phyloP scores from a whole-genome alignment of 495 filamentous ascomycete species.

The Penicillium lividum region DNA sequence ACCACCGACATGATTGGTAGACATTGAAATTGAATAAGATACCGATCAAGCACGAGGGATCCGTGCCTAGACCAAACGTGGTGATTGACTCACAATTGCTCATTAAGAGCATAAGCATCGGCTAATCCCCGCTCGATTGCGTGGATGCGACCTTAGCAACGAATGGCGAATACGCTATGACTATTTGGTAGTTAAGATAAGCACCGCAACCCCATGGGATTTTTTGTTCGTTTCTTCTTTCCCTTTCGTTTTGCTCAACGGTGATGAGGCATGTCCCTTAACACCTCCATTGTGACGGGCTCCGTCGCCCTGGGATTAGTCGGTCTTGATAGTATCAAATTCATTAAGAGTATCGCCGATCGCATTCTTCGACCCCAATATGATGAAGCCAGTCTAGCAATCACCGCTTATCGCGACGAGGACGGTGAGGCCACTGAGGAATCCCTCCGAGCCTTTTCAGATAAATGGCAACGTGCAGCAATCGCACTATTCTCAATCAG shows the following conservation, averaged over 20 bases:
- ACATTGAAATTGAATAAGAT: too few relatives aligned
- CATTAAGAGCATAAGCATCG: neutral
- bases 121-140: constrained; percentile 2
- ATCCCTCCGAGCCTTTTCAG: constrained; percentile 32
- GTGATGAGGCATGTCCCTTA: constrained; percentile 29
- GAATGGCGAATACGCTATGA: constrained; percentile 9
- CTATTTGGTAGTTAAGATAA: constrained; percentile 11
- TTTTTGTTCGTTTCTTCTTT: neutral
- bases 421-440: constrained; percentile 35
- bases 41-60: neutral
- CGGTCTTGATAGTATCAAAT: constrained; percentile 25
- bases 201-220: neutral
- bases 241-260: neutral
- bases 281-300: constrained; percentile 19
- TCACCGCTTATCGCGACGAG: constrained; percentile 30
- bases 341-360: constrained; percentile 22
- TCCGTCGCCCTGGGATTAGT: constrained; percentile 30
- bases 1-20: too few relatives aligned
- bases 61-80: neutral
- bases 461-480: constrained; percentile 27
- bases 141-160: constrained; percentile 1
- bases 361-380: constrained; percentile 24
- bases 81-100: neutral
- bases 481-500: constrained; percentile 23
- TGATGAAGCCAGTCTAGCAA: constrained; percentile 24